A percentile compares a stretch with the other conserved stretches of the same genome.
Conservation (phyloP, 129 eudicot genomes). For the Tanacetum coccineum region DNA sequence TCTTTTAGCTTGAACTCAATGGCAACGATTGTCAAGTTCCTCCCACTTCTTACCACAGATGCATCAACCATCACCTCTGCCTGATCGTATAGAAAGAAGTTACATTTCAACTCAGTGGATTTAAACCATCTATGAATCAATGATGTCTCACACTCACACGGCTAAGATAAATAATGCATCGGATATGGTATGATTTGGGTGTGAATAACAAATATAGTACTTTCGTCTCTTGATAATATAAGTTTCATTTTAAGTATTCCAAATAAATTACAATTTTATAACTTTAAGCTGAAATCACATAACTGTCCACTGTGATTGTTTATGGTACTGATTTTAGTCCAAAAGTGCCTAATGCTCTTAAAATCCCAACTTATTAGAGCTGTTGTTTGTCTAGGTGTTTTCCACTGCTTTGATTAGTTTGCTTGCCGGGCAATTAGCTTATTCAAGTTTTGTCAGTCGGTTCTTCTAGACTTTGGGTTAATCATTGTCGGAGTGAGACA, state of each 20-base stretch:
- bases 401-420: not conserved
- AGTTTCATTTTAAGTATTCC: not conserved
- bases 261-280: not conserved
- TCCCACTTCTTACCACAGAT: conserved; percentile 72
- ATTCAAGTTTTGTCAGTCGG: not conserved
- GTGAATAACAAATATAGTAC: too few species aligned
- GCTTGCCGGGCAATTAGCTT: not conserved
- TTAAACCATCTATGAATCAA: not conserved
- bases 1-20: conserved; percentile 65
- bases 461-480: not conserved
- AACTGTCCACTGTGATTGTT: too few species aligned
- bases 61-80: conserved; percentile 63
- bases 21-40: conserved; percentile 66
- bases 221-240: too few species aligned
- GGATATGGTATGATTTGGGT: too few species aligned
- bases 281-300: conserved; percentile 1
- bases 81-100: conserved; percentile 31
- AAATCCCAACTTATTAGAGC: conserved; percentile 7
- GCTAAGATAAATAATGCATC: not conserved
- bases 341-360: not conserved
- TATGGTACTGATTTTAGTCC: not conserved
- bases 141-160: not conserved
- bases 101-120: not conserved
- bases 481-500: not conserved
- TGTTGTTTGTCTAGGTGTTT: not conserved